A percentile compares a stretch with the other conserved stretches of the same genome.
phyloP scores from a whole-genome alignment of 2,329 filamentous ascomycete genomes.

The Claviceps fusiformis region DNA sequence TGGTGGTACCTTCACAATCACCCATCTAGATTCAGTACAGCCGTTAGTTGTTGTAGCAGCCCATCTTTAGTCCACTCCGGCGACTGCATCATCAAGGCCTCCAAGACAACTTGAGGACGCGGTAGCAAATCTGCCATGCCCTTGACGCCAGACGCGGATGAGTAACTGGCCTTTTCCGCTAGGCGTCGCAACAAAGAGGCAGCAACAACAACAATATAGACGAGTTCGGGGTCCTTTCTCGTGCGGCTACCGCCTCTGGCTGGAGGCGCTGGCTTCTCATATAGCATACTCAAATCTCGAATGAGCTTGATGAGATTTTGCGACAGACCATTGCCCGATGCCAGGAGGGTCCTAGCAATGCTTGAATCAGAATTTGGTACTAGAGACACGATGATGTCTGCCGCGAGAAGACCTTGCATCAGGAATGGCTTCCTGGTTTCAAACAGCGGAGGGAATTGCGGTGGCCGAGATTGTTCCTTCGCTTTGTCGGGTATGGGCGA shows the following conservation, averaged over 20 bases:
- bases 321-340: slow-evolving; percentile 71
- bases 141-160: slow-evolving; percentile 31
- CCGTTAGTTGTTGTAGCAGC: slow-evolving; percentile 54
- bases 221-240: slow-evolving; percentile 36
- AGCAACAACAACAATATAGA: slow-evolving; percentile 54
- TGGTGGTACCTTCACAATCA: slow-evolving; percentile 13
- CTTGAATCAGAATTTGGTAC: slow-evolving; percentile 57
- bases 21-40: slow-evolving; percentile 37
- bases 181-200: slow-evolving; percentile 55
- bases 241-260: slow-evolving; percentile 15
- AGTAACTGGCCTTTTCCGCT: slow-evolving; percentile 52
- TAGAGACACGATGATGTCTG: slow-evolving; percentile 72
- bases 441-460: slow-evolving; percentile 50
- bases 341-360: slow-evolving; percentile 67
- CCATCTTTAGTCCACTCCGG: slow-evolving; percentile 49
- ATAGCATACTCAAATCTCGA: slow-evolving; percentile 54
- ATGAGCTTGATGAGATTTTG: slow-evolving; percentile 66
- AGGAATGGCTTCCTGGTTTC: slow-evolving; percentile 78
- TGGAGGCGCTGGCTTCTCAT: slow-evolving; percentile 23
- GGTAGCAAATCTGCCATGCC: slow-evolving; percentile 52
- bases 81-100: slow-evolving; percentile 51
- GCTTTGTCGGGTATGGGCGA: slow-evolving; percentile 64
- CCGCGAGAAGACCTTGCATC: slow-evolving; percentile 83
- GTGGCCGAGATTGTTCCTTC: slow-evolving; percentile 37
- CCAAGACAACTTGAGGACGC: slow-evolving; percentile 52